A percentile compares a stretch with the other conserved stretches of the same genome.
Conservation (phyloP, 441 rosid species). For the Gossypium davidsonii region DNA sequence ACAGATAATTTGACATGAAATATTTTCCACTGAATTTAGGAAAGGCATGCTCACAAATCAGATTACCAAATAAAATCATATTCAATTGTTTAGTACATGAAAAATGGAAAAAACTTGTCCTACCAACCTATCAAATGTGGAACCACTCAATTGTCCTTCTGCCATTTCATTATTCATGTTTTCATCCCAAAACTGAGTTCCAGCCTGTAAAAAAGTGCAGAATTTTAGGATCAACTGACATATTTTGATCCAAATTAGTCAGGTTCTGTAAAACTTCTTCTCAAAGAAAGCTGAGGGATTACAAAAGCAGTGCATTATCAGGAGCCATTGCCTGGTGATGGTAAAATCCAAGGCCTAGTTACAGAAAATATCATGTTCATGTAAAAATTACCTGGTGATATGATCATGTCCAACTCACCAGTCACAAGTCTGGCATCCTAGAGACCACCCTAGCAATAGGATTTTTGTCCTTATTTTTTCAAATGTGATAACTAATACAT, state of each 20-base stretch:
- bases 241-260: not conserved
- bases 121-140: constrained; percentile 70
- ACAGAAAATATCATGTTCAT: not conserved
- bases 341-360: not conserved
- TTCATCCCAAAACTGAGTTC: constrained; percentile 96
- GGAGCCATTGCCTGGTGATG: not conserved
- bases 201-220: constrained; percentile 47
- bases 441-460: not conserved
- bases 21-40: not conserved
- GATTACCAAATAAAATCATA: not conserved
- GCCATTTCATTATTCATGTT: constrained; percentile 80
- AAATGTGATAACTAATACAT: not conserved
- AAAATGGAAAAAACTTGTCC: constrained; percentile 2
- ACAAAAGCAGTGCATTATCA: not conserved
- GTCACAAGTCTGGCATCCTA: not conserved
- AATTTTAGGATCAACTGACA: not conserved
- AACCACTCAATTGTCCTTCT: constrained; percentile 68
- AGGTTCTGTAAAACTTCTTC: not conserved
- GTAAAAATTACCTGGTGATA: not conserved
- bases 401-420: not conserved
- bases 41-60: not conserved
- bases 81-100: not conserved
- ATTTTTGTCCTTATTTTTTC: not conserved
- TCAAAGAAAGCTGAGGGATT: not conserved
- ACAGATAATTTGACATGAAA: not conserved